These are phyloP conservation scores for Myriosclerotinia curreyana DNA, from an alignment of 2,329 filamentous ascomycete species.

Conservation along the genomic window DNA sequence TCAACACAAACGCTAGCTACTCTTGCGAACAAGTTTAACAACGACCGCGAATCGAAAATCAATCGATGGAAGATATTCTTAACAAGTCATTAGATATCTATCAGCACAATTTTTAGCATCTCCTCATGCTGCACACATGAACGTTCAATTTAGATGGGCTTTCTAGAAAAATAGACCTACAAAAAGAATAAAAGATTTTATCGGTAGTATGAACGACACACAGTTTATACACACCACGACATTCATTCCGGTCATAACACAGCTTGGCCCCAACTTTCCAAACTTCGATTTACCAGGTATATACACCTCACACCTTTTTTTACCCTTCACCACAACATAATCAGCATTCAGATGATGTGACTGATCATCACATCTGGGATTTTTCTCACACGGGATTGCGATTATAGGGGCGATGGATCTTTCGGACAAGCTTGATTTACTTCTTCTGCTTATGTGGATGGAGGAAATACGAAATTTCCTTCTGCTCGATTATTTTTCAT, in stretches of 20 bases:
- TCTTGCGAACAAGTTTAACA: slow-evolving; percentile 4
- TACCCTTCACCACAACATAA: neutral
- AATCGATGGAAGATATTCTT: neutral
- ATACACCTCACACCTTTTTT: neutral
- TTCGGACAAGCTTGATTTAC: slow-evolving; percentile 5
- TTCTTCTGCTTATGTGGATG: neutral
- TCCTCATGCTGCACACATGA: slow-evolving; percentile 1
- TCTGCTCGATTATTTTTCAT: neutral
- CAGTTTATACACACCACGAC: slow-evolving; percentile 1
- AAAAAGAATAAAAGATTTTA: slow-evolving; percentile 5
- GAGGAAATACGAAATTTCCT: neutral
- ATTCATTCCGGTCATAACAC: slow-evolving; percentile 7
- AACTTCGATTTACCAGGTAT: neutral
- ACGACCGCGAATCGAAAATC: neutral
- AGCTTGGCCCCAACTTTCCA: neutral
- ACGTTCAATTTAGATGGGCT: slow-evolving; percentile 5
- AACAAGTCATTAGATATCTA: neutral
- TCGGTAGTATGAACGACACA: neutral
- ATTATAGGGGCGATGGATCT: neutral
- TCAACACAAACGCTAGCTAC: neutral
- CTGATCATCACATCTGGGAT: slow-evolving; percentile 7
- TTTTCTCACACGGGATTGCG: neutral
- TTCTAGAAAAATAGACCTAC: neutral
- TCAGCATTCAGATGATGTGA: neutral
- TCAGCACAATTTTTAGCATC: neutral